Evolutionary conservation across 495 filamentous ascomycete genomes (phyloP), one percentile per base, ranked within the genome.

Genomic region (Aspergillus ostianus): DNA sequence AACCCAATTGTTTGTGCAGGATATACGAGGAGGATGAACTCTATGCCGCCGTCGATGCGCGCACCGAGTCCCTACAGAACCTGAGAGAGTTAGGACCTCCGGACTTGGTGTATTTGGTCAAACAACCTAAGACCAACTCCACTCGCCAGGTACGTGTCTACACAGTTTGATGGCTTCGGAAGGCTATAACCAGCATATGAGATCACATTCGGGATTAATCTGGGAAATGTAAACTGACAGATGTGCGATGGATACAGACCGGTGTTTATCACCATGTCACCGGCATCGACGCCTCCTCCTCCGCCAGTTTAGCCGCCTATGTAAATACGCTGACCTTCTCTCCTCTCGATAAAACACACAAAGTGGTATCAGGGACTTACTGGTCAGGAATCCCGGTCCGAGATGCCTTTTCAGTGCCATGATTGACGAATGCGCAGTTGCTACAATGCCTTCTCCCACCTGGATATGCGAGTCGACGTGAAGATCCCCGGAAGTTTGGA

Each of bases 181-280:
- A 15, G 36, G 10, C 36, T 41, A 13, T 41, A 15, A 41, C 36
- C 4, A 41, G 36, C 36, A 41, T 41, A 41, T 41, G 36, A 36
- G 36, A 48, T 57, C 19, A 64, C 53, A 53, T 59, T 47, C 30
- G 6, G 30, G 15, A 41, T 41, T 41, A 12, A 41, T 4, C 3
- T 17, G 36, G 13, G 2, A 2, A 13, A 15, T 15, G 10, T 41
- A 15, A 41, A 20, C 56, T 63, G 53, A 64, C 51, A 26, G 6
- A 56, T 45, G 44, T 63, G 23, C 27, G 13, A 57, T 55, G 8
- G 47, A 23, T 53, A 15, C 65, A 98, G 91, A 86, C 84, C 63
- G 94, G 93, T 26, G 87, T 96, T 53, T 98, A 98, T 73, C 94
- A 98, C 74, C 93, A 98, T 88, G 94, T 97, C 67, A 97, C 93